These are phyloP conservation scores for Aphanocladium album DNA, from an alignment of 2,329 filamentous ascomycete genomes.

Conservation along the genomic window DNA sequence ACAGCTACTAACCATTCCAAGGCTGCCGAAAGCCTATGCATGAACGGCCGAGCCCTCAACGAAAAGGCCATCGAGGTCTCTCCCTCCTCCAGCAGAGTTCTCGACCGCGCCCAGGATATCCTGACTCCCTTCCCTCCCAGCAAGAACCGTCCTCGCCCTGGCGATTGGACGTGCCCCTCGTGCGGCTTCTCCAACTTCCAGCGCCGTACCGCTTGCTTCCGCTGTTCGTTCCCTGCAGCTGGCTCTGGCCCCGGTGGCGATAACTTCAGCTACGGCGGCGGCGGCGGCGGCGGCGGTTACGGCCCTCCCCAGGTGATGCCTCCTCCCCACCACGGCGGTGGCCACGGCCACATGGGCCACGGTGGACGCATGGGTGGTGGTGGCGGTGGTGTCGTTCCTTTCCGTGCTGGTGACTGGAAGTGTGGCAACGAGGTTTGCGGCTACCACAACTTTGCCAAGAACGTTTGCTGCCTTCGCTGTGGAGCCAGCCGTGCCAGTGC, in stretches of 20 bases:
- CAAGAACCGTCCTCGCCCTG: conserved; percentile 94
- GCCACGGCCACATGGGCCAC: conserved; percentile 48
- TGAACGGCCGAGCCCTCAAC: conserved; percentile 97
- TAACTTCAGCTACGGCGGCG: conserved; percentile 49
- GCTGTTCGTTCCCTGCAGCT: conserved; percentile 97
- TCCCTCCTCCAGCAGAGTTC: conserved; percentile 90
- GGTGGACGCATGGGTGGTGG: conserved; percentile 70
- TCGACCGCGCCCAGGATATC: conserved; percentile 93
- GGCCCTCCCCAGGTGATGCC: conserved; percentile 76
- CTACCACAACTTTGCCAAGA: conserved; percentile 99
- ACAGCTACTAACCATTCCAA: conserved; percentile 31
- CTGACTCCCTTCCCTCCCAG: conserved; percentile 95
- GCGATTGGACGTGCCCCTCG: conserved; percentile 98
- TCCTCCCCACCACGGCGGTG: conserved; percentile 56
- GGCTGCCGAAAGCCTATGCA: conserved; percentile 96
- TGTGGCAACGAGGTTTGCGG: conserved; percentile 95
- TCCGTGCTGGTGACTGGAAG: conserved; percentile 98
- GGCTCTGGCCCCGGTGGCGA: conserved; percentile 64
- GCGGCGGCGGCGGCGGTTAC: conserved; percentile 31
- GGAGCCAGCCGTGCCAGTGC: conserved; percentile 91
- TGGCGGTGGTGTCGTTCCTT: conserved; percentile 79
- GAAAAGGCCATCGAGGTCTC: conserved; percentile 99
- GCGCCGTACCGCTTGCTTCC: conserved; percentile 95
- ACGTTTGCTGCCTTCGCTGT: conserved; percentile 94
- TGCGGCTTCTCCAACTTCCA: conserved; percentile 99